Conservation (phyloP, 1,284 basidiomycete genomes). For the Stygiomarasmius scandens region DNA sequence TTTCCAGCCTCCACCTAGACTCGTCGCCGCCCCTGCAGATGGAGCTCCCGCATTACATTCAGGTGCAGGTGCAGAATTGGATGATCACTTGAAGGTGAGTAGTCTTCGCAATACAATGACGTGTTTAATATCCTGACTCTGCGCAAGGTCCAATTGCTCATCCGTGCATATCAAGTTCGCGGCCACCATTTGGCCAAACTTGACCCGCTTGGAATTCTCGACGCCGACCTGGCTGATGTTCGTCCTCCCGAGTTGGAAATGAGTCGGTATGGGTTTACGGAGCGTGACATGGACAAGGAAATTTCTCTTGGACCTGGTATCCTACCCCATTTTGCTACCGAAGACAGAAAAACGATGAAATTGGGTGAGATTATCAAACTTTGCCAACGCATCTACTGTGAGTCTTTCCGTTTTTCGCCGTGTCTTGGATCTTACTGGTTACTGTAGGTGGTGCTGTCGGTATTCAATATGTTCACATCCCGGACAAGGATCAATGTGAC, state of each 20-base stretch:
- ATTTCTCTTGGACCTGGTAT: conserved; percentile 96
- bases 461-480: conserved; percentile 97
- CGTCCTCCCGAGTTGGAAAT: conserved; percentile 88
- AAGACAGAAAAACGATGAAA: conserved; percentile 84
- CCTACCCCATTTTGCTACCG: conserved; percentile 90
- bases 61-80: conserved; percentile 68
- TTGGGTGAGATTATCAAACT: conserved; percentile 92
- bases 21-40: conserved; percentile 71
- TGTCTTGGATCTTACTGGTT: conserved; percentile 9
- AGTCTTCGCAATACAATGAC: not conserved
- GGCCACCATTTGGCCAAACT: conserved; percentile 96
- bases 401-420: conserved; percentile 31
- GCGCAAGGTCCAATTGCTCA: conserved; percentile 87
- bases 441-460: conserved; percentile 86
- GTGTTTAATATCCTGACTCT: conserved; percentile 5
- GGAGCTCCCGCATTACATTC: conserved; percentile 84
- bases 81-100: conserved; percentile 92
- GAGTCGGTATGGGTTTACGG: conserved; percentile 93
- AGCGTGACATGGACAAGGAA: conserved; percentile 92
- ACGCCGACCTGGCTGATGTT: conserved; percentile 80
- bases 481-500: conserved; percentile 98
- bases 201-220: conserved; percentile 92
- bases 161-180: conserved; percentile 98
- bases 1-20: conserved; percentile 81
- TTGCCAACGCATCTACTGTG: conserved; percentile 94